Conservation (phyloP, 2,329 filamentous ascomycete genomes). For the Penicillium sp. region DNA sequence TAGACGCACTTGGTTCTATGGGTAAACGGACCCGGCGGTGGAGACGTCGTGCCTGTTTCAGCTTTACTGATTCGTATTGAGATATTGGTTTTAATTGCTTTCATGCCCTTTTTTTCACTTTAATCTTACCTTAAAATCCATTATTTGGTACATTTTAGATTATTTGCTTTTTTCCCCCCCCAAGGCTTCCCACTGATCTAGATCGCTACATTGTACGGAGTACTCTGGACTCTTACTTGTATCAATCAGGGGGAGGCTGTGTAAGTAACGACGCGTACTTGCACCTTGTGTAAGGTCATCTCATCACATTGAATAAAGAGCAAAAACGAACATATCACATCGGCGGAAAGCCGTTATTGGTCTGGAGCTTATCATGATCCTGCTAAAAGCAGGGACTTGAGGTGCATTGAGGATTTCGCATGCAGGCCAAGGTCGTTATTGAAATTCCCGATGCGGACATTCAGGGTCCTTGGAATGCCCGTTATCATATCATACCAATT, state of each 20-base stretch:
- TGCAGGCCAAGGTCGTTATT: slow-evolving; percentile 13
- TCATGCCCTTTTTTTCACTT: not conserved
- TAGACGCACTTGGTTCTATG: slow-evolving; percentile 16
- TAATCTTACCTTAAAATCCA: not conserved
- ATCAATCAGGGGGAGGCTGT: not conserved
- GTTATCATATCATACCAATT: slow-evolving; percentile 13
- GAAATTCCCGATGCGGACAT: slow-evolving; percentile 9
- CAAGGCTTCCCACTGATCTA: not conserved
- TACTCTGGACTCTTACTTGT: not conserved
- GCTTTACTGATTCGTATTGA: slow-evolving; percentile 30
- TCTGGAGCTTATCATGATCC: slow-evolving; percentile 17
- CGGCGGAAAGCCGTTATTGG: slow-evolving; percentile 14
- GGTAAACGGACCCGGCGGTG: slow-evolving; percentile 31
- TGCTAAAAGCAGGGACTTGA: slow-evolving; percentile 9
- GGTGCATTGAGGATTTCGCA: slow-evolving; percentile 10
- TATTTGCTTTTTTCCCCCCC: not conserved
- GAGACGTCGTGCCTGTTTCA: slow-evolving; percentile 37
- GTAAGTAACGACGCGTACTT: slow-evolving; percentile 7
- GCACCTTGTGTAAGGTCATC: not conserved
- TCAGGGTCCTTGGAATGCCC: slow-evolving; percentile 19
- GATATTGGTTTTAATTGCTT: not conserved
- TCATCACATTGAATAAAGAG: slow-evolving; percentile 4
- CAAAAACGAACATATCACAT: slow-evolving; percentile 26
- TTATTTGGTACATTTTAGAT: not conserved
- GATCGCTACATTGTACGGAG: slow-evolving; percentile 1